Percentiles rank a stretch among this genome's conserved stretches.
Evolutionary conservation across 257 asterid genomes (phyloP).

Genomic region (Nicotiana otophora): DNA sequence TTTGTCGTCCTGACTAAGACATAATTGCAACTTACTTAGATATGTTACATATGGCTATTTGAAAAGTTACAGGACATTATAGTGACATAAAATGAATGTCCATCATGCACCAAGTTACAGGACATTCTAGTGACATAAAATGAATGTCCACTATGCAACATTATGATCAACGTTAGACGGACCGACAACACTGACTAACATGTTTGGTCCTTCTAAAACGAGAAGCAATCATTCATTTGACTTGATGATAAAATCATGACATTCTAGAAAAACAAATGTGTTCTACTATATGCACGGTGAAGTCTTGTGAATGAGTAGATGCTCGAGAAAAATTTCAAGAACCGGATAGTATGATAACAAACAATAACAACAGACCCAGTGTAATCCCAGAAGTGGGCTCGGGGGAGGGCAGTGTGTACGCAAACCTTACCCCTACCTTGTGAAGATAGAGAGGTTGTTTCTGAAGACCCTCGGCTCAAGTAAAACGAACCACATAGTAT

Average conservation of each 20-base stretch:
- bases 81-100: background rate
- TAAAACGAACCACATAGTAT: background rate
- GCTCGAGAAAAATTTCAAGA: background rate
- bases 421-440: too few relatives aligned
- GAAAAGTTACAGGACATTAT: background rate
- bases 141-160: background rate
- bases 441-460: too few relatives aligned
- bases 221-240: background rate
- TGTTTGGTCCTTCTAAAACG: background rate
- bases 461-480: too few relatives aligned
- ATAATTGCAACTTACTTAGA: background rate
- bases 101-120: constrained; percentile 1
- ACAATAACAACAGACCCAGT: too few relatives aligned
- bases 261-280: background rate
- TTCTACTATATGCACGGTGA: background rate
- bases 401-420: too few relatives aligned
- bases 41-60: background rate
- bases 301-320: background rate
- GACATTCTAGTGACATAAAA: background rate
- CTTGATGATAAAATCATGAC: background rate
- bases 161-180: background rate
- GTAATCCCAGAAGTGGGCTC: too few relatives aligned
- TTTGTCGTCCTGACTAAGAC: constrained; percentile 68
- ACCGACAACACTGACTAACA: background rate
- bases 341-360: background rate